A percentile compares a stretch with the other conserved stretches of the same genome.
Evolutionary conservation across 345 rosid species (phyloP).

Genomic region (Anacardium occidentale): DNA sequence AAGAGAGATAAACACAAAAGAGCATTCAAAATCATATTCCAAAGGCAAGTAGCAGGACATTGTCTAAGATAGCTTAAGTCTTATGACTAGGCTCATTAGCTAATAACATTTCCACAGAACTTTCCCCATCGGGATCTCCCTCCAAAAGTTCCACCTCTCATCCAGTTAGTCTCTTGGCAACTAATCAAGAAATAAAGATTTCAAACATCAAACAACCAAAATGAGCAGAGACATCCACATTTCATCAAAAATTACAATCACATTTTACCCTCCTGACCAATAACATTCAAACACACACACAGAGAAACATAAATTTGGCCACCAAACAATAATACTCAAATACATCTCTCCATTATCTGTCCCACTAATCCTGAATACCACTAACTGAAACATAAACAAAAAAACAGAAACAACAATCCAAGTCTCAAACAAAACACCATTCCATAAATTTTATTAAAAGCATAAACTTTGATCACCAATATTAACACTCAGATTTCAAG

Average conservation of each 20-base stretch:
- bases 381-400: background rate
- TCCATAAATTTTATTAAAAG: background rate
- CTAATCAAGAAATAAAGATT: background rate
- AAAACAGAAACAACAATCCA: background rate
- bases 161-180: background rate
- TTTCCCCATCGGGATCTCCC: background rate
- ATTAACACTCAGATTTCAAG: too few relatives aligned
- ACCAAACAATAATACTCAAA: background rate
- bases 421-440: background rate
- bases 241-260: background rate
- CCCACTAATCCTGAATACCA: background rate
- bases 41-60: background rate
- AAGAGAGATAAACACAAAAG: background rate
- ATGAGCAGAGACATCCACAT: background rate
- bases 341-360: background rate
- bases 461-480: background rate
- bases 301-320: background rate
- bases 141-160: background rate
- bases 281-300: background rate
- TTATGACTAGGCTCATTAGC: background rate
- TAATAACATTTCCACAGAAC: background rate
- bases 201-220: background rate
- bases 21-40: background rate
- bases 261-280: background rate
- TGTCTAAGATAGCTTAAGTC: background rate